These are phyloP conservation scores for Saksenaea oblongispora DNA, from an alignment of 371 early-diverging fungal genomes.

Conservation along the genomic window DNA sequence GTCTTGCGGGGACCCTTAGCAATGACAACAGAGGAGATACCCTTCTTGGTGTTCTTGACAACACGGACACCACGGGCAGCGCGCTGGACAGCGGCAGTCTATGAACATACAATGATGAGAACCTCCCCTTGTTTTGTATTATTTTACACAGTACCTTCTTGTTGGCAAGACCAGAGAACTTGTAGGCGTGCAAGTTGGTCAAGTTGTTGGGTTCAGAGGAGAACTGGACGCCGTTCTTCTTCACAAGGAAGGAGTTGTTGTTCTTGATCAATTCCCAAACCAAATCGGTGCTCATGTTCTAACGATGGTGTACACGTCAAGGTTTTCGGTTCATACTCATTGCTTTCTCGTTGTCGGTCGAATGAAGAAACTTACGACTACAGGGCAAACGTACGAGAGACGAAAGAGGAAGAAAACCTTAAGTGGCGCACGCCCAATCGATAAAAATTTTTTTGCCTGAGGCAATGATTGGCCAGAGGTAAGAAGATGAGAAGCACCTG, in stretches of 20 bases:
- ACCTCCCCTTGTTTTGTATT: neutral
- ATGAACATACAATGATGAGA: neutral
- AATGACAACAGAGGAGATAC: slow-evolving; percentile 59
- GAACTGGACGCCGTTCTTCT: slow-evolving; percentile 83
- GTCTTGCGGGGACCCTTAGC: slow-evolving; percentile 69
- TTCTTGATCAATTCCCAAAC: slow-evolving; percentile 85
- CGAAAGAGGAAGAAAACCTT: slow-evolving; percentile 5
- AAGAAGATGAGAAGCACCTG: too few species aligned
- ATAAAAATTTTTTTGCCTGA: neutral
- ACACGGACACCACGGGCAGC: slow-evolving; percentile 69
- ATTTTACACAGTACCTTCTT: slow-evolving; percentile 55
- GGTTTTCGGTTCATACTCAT: neutral
- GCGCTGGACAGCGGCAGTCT: slow-evolving; percentile 68
- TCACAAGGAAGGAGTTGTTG: slow-evolving; percentile 87
- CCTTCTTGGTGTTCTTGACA: slow-evolving; percentile 63
- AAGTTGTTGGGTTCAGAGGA: slow-evolving; percentile 84
- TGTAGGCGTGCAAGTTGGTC: slow-evolving; percentile 82
- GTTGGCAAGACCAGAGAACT: slow-evolving; percentile 86
- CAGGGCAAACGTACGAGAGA: slow-evolving; percentile 6
- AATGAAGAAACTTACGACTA: slow-evolving; percentile 1
- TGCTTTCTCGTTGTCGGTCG: neutral
- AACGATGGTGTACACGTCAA: slow-evolving; percentile 7
- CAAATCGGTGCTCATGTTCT: slow-evolving; percentile 70
- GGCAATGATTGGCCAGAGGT: neutral
- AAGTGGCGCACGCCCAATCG: slow-evolving; percentile 3